phyloP scores from a whole-genome alignment of 768 basidiomycete species.

The Tulasnella sp. region DNA sequence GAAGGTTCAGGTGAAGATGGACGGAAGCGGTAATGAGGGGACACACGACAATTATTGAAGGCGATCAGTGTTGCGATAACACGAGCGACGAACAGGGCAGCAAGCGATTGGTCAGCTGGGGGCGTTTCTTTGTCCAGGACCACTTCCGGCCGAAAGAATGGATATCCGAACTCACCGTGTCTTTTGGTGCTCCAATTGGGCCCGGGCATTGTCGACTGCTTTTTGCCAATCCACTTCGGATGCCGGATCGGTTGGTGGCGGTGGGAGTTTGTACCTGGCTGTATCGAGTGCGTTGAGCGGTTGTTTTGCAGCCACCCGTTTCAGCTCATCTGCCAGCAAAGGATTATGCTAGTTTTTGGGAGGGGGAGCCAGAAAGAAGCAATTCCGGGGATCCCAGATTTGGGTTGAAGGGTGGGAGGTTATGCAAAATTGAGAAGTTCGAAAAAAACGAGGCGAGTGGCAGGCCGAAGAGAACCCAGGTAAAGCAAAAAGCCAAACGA shows the following conservation, averaged over 20 bases:
- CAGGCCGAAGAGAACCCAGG: neutral
- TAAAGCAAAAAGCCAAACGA: neutral
- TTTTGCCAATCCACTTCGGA: constrained; percentile 67
- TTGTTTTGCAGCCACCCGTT: constrained; percentile 58
- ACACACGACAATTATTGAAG: neutral
- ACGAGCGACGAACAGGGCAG: neutral
- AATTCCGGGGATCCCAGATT: neutral
- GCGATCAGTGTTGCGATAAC: neutral
- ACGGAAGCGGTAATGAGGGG: neutral
- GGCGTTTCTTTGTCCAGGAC: neutral
- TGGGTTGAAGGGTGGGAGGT: constrained; percentile 1
- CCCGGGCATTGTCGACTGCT: constrained; percentile 63
- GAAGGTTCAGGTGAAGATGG: neutral
- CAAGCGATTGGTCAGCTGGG: neutral
- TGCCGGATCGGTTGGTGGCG: constrained; percentile 40
- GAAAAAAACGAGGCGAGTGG: constrained; percentile 13
- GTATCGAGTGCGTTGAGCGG: constrained; percentile 58
- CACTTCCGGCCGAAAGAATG: neutral
- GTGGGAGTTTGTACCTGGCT: constrained; percentile 61
- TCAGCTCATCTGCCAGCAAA: constrained; percentile 58
- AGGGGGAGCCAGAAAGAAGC: neutral
- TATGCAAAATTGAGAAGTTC: constrained; percentile 19
- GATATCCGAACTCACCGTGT: constrained; percentile 42
- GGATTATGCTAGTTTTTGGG: constrained; percentile 43
- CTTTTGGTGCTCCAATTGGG: constrained; percentile 77